These are phyloP conservation scores for Fusarium tricinctum DNA, from an alignment of 2,329 filamentous ascomycete species.

Conservation along the genomic window DNA sequence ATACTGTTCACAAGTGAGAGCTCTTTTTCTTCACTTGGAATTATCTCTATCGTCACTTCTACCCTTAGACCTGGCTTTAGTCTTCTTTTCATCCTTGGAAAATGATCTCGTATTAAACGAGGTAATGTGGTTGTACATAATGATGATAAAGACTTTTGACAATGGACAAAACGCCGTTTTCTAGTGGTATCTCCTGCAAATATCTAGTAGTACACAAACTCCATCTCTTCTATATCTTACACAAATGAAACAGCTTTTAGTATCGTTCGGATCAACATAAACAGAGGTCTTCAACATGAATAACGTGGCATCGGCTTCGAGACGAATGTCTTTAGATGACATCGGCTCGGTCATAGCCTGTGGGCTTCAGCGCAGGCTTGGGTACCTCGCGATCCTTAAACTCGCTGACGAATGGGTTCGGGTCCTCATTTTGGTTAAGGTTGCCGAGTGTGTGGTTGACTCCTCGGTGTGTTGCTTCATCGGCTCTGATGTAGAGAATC, in stretches of 20 bases:
- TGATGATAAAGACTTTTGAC: background rate
- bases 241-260: slow-evolving; percentile 9
- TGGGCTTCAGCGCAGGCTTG: slow-evolving; percentile 73
- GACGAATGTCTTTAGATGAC: slow-evolving; percentile 66
- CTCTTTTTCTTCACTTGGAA: background rate
- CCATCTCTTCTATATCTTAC: background rate
- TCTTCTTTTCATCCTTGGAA: background rate
- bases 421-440: slow-evolving; percentile 85
- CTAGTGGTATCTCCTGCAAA: slow-evolving; percentile 31
- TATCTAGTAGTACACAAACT: background rate
- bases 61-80: background rate
- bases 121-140: background rate
- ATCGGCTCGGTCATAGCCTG: slow-evolving; percentile 87
- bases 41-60: background rate
- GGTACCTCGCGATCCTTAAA: slow-evolving; percentile 80
- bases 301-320: background rate
- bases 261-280: slow-evolving; percentile 7
- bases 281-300: background rate
- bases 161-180: slow-evolving; percentile 11
- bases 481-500: slow-evolving; percentile 88
- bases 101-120: background rate
- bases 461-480: slow-evolving; percentile 90
- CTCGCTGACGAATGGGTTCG: slow-evolving; percentile 89
- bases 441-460: slow-evolving; percentile 97
- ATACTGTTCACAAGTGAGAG: background rate